phyloP scores from a whole-genome alignment of 768 basidiomycete genomes.

The Podaxis mareebaensis region DNA sequence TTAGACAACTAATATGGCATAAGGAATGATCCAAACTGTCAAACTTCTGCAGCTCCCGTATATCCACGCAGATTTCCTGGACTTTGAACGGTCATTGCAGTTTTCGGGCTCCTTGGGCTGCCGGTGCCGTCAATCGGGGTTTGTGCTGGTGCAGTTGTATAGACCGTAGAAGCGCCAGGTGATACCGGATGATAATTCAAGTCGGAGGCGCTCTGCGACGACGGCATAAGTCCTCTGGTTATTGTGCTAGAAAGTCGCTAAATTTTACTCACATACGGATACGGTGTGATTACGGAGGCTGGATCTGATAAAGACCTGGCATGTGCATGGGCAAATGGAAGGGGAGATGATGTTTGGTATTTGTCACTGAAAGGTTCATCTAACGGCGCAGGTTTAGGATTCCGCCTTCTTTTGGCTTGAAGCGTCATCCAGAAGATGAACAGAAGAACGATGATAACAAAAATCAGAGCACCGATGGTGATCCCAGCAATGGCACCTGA shows the following conservation, averaged over 20 bases:
- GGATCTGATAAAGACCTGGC: slow-evolving; percentile 9
- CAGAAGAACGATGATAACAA: slow-evolving; percentile 38
- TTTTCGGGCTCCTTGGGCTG: slow-evolving; percentile 15
- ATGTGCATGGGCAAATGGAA: slow-evolving; percentile 1
- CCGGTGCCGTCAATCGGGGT: slow-evolving; percentile 33
- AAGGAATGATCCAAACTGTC: slow-evolving; percentile 14
- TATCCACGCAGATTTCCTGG: slow-evolving; percentile 24
- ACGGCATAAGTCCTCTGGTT: background rate
- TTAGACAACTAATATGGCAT: background rate
- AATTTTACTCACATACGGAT: slow-evolving; percentile 10
- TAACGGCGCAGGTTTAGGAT: slow-evolving; percentile 8
- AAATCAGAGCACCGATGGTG: slow-evolving; percentile 52
- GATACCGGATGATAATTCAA: slow-evolving; percentile 24
- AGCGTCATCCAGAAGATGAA: slow-evolving; percentile 40
- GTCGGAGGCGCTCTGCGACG: slow-evolving; percentile 24
- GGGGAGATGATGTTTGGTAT: background rate
- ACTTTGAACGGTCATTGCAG: background rate
- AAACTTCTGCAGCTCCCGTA: slow-evolving; percentile 34
- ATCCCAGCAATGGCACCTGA: slow-evolving; percentile 67
- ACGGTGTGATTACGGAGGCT: slow-evolving; percentile 6
- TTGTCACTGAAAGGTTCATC: background rate
- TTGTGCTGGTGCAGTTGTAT: slow-evolving; percentile 29
- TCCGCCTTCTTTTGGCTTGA: slow-evolving; percentile 22
- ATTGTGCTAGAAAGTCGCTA: background rate
- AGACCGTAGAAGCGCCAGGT: slow-evolving; percentile 28